phyloP scores from a whole-genome alignment of 2,329 filamentous ascomycete species.

The Cryoendolithus antarcticus region DNA sequence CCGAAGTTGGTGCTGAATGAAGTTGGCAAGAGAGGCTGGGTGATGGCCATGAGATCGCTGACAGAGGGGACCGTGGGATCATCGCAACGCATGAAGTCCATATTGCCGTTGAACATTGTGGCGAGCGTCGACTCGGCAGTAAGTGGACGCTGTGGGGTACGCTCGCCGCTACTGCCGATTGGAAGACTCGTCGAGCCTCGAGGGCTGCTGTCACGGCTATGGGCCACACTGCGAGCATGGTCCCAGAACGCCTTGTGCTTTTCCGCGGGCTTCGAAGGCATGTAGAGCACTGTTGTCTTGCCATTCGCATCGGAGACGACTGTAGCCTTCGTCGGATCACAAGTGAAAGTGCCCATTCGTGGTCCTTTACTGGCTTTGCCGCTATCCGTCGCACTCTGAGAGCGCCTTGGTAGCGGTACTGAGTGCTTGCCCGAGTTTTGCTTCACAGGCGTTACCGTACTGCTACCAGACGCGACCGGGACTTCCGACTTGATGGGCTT shows the following conservation, averaged over 20 bases:
- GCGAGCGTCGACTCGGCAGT: conserved; percentile 22
- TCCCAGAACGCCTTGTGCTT: conserved; percentile 21
- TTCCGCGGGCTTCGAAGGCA: conserved; percentile 9
- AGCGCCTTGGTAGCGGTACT: no score
- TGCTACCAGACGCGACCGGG: no score
- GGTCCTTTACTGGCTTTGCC: conserved; percentile 10
- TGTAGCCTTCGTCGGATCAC: conserved; percentile 15
- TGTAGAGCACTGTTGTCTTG: conserved; percentile 10
- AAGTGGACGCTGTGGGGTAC: conserved; percentile 15
- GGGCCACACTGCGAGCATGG: conserved; percentile 15
- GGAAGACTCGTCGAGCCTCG: conserved; percentile 11
- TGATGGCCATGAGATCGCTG: no score
- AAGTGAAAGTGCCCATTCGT: conserved; percentile 15
- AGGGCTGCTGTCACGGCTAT: conserved; percentile 20
- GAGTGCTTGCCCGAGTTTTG: no score
- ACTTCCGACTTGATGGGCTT: not conserved
- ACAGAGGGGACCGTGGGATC: conserved; percentile 29
- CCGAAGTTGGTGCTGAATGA: no score
- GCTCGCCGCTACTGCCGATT: conserved; percentile 1
- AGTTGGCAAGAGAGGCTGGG: no score
- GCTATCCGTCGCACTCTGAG: conserved; percentile 7
- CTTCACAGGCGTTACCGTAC: no score
- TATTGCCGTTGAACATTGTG: conserved; percentile 23
- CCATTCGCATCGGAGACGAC: conserved; percentile 9
- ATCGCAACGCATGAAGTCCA: conserved; percentile 27